Evolutionary conservation across 129 eudicot species (phyloP), one percentile per base, ranked within the genome.

Genomic region (Rutidosis leptorrhynchoides): DNA sequence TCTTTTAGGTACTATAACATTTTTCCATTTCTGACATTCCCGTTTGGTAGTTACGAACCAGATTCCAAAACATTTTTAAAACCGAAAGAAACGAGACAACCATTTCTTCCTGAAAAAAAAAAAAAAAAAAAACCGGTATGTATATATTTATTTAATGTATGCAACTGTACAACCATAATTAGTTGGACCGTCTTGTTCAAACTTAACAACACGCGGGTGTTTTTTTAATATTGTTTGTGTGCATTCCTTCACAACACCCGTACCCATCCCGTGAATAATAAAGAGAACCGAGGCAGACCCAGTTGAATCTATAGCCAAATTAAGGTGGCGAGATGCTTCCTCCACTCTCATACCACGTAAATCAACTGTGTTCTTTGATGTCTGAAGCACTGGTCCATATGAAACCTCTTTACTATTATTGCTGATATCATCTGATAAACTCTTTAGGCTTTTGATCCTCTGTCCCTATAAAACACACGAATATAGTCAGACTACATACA

Each of bases 121-220:
- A 28, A 20, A n/a, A 26, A 5, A 58, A 7, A 53, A 20, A 4
- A 8, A 28, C 26, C 17, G 58, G 14, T 43, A 45, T 56, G 61
- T 56, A 74, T 59, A 60, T 24, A 10, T 26, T 91, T 79, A 88
- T 74, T 88, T 85, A 56, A 92, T 73, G 75, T 81, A 80, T 67
- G 96, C 98, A 77, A 85, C 82, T 72, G 96, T 92, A 76, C 98
- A 88, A n/a, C 98, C 98, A 65, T 83, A 88, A 64, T 92, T 92
- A 78, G 75, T 81, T 4, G 90, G 83, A 82, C 90, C 82, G 55
- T 92, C 98, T 77, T 87, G 96, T 71, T 91, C 96, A 85, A 87
- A 91, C 82, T 85, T 88, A 46, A 70, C 75, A 73, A 92, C 80
- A 6, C 96, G 90, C 0, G 90, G 90, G 73, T 92, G 90, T 10